Percentiles rank a stretch among this genome's conserved stretches.
Conservation (phyloP, 768 basidiomycete species). For the Mycena sanguinolenta region DNA sequence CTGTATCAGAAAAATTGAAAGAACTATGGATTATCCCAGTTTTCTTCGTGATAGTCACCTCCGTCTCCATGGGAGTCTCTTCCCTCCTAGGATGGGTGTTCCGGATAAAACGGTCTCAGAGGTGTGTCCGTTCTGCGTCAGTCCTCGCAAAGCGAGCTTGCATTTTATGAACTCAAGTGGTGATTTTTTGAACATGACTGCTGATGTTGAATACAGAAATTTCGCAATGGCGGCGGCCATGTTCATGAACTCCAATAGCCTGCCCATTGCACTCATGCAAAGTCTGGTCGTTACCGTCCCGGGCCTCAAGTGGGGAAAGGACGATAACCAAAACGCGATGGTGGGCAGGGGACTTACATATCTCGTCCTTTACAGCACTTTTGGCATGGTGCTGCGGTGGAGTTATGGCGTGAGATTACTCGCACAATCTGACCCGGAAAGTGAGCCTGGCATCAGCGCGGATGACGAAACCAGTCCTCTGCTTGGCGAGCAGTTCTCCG, state of each 20-base stretch:
- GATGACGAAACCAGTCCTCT: conserved; percentile 36
- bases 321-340: conserved; percentile 90
- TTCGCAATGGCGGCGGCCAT: conserved; percentile 87
- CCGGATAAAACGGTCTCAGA: conserved; percentile 81
- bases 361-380: conserved; percentile 91
- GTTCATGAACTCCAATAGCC: conserved; percentile 96
- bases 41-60: conserved; percentile 85
- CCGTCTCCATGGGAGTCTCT: conserved; percentile 77
- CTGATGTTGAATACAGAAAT: conserved; percentile 56
- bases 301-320: conserved; percentile 82
- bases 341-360: conserved; percentile 92
- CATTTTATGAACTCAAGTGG: not conserved
- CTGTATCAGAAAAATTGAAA: conserved; percentile 71
- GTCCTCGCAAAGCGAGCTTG: not conserved
- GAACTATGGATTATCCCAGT: conserved; percentile 90
- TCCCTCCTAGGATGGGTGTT: conserved; percentile 72
- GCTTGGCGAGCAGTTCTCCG: conserved; percentile 19
- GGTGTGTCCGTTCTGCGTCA: conserved; percentile 55
- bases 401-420: conserved; percentile 91
- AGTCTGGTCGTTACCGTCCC: conserved; percentile 88
- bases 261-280: conserved; percentile 96
- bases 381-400: conserved; percentile 97
- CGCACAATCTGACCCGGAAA: conserved; percentile 71
- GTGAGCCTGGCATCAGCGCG: conserved; percentile 29
- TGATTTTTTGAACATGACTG: not conserved